Evolutionary conservation across 2,329 filamentous ascomycete species (phyloP).

Genomic region (Aspergillus fructus): DNA sequence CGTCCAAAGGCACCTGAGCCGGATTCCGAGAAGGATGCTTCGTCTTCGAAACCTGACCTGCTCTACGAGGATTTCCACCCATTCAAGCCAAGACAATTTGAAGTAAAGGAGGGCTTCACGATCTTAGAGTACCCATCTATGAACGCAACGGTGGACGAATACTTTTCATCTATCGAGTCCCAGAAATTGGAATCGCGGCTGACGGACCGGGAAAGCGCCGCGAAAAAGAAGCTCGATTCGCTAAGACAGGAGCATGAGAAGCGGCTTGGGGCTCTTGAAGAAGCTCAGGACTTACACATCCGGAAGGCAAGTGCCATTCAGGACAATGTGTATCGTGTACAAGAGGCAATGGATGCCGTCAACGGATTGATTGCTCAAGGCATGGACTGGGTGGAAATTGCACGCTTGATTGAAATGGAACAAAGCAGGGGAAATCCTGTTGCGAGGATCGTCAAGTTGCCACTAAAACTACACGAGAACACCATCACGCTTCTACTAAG

Average conservation of each 20-base stretch:
- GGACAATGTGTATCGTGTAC: slow-evolving; percentile 84
- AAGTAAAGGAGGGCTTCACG: slow-evolving; percentile 62
- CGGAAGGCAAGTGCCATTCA: slow-evolving; percentile 88
- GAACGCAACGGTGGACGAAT: slow-evolving; percentile 92
- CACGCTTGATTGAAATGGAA: slow-evolving; percentile 82
- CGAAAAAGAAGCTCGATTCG: slow-evolving; percentile 81
- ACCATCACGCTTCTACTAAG: slow-evolving; percentile 76
- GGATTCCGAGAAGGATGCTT: slow-evolving; percentile 39
- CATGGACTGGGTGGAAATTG: slow-evolving; percentile 97
- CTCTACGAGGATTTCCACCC: slow-evolving; percentile 96
- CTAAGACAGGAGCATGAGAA: slow-evolving; percentile 80
- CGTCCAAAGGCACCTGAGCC: slow-evolving; percentile 33
- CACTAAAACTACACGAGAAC: slow-evolving; percentile 87
- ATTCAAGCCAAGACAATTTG: slow-evolving; percentile 79
- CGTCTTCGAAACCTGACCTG: slow-evolving; percentile 43
- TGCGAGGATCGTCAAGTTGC: slow-evolving; percentile 80
- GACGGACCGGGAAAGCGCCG: slow-evolving; percentile 75
- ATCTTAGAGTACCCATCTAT: slow-evolving; percentile 80
- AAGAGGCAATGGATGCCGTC: slow-evolving; percentile 88
- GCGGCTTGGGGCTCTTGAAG: slow-evolving; percentile 78
- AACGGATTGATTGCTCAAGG: slow-evolving; percentile 89
- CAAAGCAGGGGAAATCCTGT: slow-evolving; percentile 79
- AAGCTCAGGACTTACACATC: slow-evolving; percentile 77
- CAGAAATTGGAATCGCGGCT: slow-evolving; percentile 85
- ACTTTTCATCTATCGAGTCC: slow-evolving; percentile 94